Percentiles rank a stretch among this genome's conserved stretches.
These are phyloP conservation scores for Cyberlindnera suaveolens DNA, from an alignment of 805 yeast species.

Conservation along the genomic window DNA sequence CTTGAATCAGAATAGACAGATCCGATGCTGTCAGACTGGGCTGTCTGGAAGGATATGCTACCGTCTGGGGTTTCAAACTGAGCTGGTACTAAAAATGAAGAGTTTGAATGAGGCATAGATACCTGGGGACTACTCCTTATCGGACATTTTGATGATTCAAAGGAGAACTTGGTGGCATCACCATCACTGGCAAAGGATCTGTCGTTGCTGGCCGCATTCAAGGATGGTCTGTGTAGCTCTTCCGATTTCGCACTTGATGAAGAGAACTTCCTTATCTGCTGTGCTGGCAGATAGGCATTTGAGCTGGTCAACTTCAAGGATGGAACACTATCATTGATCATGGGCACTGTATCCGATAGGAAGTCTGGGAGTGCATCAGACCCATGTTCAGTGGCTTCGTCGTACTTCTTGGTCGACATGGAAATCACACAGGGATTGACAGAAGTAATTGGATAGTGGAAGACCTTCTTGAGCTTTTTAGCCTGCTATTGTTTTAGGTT, in stretches of 20 bases:
- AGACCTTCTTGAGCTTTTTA: too few species aligned
- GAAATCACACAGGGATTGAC: too few species aligned
- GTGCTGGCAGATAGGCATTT: conserved; percentile 14
- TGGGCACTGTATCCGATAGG: conserved; percentile 15
- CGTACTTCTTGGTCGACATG: conserved; percentile 11
- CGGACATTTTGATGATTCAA: conserved; percentile 4
- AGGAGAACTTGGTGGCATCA: conserved; percentile 15
- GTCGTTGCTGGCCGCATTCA: neutral
- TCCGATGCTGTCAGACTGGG: conserved; percentile 10
- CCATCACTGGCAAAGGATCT: conserved; percentile 8
- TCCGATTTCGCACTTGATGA: conserved; percentile 9
- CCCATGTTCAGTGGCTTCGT: conserved; percentile 8
- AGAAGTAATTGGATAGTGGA: too few species aligned
- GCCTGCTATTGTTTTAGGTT: too few species aligned
- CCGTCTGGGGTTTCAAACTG: conserved; percentile 3
- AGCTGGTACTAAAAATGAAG: neutral
- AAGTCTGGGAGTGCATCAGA: conserved; percentile 17
- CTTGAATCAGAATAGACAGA: conserved; percentile 14
- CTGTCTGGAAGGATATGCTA: conserved; percentile 17
- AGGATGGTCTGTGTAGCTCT: conserved; percentile 2
- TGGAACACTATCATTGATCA: conserved; percentile 1
- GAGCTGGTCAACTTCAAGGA: conserved; percentile 7
- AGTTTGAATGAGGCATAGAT: neutral
- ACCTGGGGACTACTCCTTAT: neutral
- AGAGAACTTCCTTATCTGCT: conserved; percentile 12